Percentiles rank a stretch among this genome's conserved stretches.
Conservation (phyloP, 441 rosid species). For the Macaranga tanarius region DNA sequence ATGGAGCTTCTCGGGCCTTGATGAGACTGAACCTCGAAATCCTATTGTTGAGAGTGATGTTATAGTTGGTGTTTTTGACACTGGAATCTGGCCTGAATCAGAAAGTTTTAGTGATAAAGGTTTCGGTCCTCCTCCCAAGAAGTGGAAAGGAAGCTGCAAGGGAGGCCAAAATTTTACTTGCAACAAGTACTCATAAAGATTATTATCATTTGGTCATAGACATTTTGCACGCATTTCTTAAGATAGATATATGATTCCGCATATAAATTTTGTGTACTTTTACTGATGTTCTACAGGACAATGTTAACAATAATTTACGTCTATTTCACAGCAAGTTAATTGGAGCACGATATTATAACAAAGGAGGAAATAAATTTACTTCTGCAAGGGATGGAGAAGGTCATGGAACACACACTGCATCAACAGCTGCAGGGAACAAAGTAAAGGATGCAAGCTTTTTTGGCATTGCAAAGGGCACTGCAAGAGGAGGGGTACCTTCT, state of each 20-base stretch:
- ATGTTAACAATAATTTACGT: too few species aligned
- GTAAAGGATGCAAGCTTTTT: slow-evolving; percentile 24
- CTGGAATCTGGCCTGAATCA: slow-evolving; percentile 46
- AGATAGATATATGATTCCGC: too few species aligned
- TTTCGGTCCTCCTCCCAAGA: slow-evolving; percentile 50
- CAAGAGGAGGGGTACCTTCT: slow-evolving; percentile 31
- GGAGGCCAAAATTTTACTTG: slow-evolving; percentile 53
- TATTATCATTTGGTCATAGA: too few species aligned
- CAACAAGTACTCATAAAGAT: slow-evolving; percentile 49
- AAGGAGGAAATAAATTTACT: neutral
- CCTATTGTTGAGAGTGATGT: slow-evolving; percentile 30
- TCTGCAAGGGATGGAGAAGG: slow-evolving; percentile 26
- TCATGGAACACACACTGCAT: slow-evolving; percentile 41
- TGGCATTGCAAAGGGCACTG: slow-evolving; percentile 27
- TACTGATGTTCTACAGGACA: too few species aligned
- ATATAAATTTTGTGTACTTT: too few species aligned
- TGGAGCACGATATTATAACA: slow-evolving; percentile 43
- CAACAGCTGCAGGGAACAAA: slow-evolving; percentile 32
- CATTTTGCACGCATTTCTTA: too few species aligned
- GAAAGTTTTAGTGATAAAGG: slow-evolving; percentile 44
- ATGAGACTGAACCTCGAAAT: slow-evolving; percentile 12
- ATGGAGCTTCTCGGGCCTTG: slow-evolving; percentile 53
- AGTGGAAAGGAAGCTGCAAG: slow-evolving; percentile 54
- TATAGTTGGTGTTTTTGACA: slow-evolving; percentile 41
- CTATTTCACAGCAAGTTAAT: slow-evolving; percentile 18